These are phyloP conservation scores for Colletotrichum sp. DNA, from an alignment of 2,329 filamentous ascomycete species.

Conservation along the genomic window DNA sequence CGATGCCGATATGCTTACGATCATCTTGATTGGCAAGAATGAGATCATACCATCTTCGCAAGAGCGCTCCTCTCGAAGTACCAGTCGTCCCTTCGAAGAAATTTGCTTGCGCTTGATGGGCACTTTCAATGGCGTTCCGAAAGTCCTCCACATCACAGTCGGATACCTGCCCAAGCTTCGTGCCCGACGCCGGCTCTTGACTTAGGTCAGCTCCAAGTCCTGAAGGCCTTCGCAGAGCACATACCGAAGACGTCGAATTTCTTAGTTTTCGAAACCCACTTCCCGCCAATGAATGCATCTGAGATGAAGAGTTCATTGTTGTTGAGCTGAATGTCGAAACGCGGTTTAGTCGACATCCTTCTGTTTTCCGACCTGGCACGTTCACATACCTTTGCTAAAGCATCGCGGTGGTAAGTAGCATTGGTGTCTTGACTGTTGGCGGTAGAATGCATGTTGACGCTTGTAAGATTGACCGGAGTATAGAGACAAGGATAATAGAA, in stretches of 20 bases:
- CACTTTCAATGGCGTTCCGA: constrained; percentile 38
- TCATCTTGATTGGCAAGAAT: constrained; percentile 39
- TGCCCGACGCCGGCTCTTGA: constrained; percentile 54
- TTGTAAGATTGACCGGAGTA: not conserved
- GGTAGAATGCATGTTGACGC: not conserved
- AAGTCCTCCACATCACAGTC: constrained; percentile 38
- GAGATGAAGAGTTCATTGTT: not conserved
- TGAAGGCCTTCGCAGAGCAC: not conserved
- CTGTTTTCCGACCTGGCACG: not conserved
- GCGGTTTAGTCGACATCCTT: not conserved
- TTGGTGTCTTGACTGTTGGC: not conserved
- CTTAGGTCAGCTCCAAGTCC: not conserved
- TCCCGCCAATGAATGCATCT: not conserved
- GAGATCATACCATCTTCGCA: constrained; percentile 39
- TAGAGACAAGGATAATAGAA: not conserved
- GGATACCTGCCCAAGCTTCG: constrained; percentile 53
- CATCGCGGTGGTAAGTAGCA: not conserved
- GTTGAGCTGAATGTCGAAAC: not conserved
- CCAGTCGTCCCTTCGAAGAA: constrained; percentile 41
- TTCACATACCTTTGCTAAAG: not conserved
- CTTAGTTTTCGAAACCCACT: not conserved
- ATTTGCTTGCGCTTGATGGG: constrained; percentile 38
- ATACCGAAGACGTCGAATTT: not conserved
- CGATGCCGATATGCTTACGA: not conserved
- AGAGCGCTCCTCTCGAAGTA: constrained; percentile 34